Evolutionary conservation across 768 basidiomycete species (phyloP), one percentile per base, ranked within the genome.

Genomic region (Russula dissimulans): DNA sequence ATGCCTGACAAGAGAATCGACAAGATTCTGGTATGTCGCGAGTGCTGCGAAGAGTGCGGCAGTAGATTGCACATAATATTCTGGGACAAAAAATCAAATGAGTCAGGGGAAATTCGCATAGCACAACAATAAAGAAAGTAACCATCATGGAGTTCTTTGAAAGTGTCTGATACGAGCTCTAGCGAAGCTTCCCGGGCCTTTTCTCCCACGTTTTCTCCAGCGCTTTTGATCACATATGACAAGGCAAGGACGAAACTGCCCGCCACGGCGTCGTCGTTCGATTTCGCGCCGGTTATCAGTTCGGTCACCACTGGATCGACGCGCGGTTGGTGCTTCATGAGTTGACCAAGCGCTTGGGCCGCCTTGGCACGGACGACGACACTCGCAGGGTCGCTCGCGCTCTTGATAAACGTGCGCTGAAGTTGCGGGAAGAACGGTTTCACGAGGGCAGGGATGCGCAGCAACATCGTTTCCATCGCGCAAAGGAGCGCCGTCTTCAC

Each of bases 371-470:
- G 84, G 29, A 98, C 91, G 15, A 83, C 81, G 0, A 81, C 75
- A 63, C 89, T 91, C 2, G 86, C 78, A 8, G 86, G 72, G 70
- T 98, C 95, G 58, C 87, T 82, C 3, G 88, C 80, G 46, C 92
- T 89, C 75, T 98, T 98, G 70, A 97, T 89, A 68, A 98, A 97
- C 0, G 94, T 97, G 38, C 95, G 83, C 68, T 97, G 95, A 38
- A 98, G 75, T 68, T 98, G 97, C 2, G 95, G 97, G 81, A 97
- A 97, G 85, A 98, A 98, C 3, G 95, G 95, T 71, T 90, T 91
- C 66, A 98, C 92, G 66, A 95, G 90, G 4, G 79, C 76, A 0
- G 95, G 94, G 26, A 97, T 94, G 47, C 82, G 80, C 63, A 85
- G 84, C 45, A 98, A 77, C 83, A 97, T 91, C 22, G 85, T 82